phyloP scores from a whole-genome alignment of 495 filamentous ascomycete species.

The Aspergillus leporis region DNA sequence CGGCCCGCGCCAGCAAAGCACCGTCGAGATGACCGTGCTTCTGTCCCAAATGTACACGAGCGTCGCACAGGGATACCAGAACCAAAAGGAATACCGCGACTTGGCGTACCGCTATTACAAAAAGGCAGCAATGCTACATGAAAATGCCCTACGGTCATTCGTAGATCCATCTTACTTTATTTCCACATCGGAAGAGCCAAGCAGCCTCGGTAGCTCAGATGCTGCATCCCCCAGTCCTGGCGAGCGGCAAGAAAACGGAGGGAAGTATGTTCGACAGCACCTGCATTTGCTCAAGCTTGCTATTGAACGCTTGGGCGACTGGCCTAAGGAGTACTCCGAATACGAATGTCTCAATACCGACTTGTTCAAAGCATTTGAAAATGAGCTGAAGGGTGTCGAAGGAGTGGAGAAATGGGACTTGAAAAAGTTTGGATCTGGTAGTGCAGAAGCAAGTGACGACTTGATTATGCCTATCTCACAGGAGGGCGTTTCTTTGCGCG shows the following conservation, averaged over 20 bases:
- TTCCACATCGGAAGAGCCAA: constrained; percentile 14
- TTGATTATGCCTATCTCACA: constrained; percentile 12
- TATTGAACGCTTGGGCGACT: constrained; percentile 40
- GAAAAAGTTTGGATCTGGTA: constrained; percentile 35
- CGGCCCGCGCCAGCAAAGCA: constrained; percentile 33
- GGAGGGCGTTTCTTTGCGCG: not conserved
- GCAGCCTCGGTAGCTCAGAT: constrained; percentile 14
- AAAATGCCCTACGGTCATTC: constrained; percentile 38
- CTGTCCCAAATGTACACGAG: constrained; percentile 42
- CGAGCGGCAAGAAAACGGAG: constrained; percentile 19
- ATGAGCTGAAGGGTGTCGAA: constrained; percentile 33
- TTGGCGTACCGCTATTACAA: constrained; percentile 43
- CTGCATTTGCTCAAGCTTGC: constrained; percentile 39
- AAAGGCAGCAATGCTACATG: constrained; percentile 39
- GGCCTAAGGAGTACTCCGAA: constrained; percentile 42
- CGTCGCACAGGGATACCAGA: constrained; percentile 36
- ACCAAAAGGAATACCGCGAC: constrained; percentile 31
- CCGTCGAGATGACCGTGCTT: constrained; percentile 40
- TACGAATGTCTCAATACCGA: constrained; percentile 26
- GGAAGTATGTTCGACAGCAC: constrained; percentile 38
- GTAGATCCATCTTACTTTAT: constrained; percentile 31
- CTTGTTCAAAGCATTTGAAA: constrained; percentile 22
- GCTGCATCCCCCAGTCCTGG: constrained; percentile 13
- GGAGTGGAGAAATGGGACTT: constrained; percentile 42
- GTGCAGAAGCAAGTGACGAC: constrained; percentile 29